phyloP scores from a whole-genome alignment of 2,329 filamentous ascomycete species.

The Aspergillus caelatus region DNA sequence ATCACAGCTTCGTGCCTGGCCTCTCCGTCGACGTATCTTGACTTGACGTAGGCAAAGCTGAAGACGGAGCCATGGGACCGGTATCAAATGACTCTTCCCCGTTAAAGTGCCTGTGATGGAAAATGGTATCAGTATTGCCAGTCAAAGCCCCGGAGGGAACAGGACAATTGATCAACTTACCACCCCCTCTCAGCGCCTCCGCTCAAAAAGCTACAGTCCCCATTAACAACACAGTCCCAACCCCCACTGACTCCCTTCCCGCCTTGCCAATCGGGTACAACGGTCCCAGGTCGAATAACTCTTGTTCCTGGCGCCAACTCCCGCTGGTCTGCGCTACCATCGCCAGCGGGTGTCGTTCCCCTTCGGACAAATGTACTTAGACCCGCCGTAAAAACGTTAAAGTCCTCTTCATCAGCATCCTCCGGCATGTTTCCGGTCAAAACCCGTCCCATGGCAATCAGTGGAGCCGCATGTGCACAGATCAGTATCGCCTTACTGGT shows the following conservation, averaged over 20 bases:
- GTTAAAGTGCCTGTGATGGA: constrained; percentile 44
- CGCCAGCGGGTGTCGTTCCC: constrained; percentile 1
- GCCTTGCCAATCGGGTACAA: constrained; percentile 55
- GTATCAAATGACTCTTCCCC: constrained; percentile 51
- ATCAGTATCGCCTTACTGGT: constrained; percentile 67
- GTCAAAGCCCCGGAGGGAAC: constrained; percentile 26
- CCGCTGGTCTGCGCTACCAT: not conserved
- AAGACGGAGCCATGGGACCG: constrained; percentile 30
- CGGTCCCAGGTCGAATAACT: constrained; percentile 21
- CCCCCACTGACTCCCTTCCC: constrained; percentile 69
- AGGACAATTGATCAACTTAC: constrained; percentile 54
- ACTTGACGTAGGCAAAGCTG: constrained; percentile 20
- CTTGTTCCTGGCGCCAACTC: constrained; percentile 34
- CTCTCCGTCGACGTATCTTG: constrained; percentile 5
- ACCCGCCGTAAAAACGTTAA: constrained; percentile 80
- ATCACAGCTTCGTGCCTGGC: constrained; percentile 9
- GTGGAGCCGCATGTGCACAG: constrained; percentile 84
- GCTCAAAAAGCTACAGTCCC: constrained; percentile 80
- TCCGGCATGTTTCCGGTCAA: constrained; percentile 78
- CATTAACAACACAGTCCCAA: constrained; percentile 80
- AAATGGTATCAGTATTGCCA: constrained; percentile 22
- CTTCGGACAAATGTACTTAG: constrained; percentile 68
- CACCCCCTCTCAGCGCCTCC: constrained; percentile 86
- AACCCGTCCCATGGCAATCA: constrained; percentile 82
- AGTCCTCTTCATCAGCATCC: constrained; percentile 74